A percentile compares a stretch with the other conserved stretches of the same genome.
Evolutionary conservation across 176 grass and related monocot genomes (phyloP).

Genomic region (Phragmites australis): DNA sequence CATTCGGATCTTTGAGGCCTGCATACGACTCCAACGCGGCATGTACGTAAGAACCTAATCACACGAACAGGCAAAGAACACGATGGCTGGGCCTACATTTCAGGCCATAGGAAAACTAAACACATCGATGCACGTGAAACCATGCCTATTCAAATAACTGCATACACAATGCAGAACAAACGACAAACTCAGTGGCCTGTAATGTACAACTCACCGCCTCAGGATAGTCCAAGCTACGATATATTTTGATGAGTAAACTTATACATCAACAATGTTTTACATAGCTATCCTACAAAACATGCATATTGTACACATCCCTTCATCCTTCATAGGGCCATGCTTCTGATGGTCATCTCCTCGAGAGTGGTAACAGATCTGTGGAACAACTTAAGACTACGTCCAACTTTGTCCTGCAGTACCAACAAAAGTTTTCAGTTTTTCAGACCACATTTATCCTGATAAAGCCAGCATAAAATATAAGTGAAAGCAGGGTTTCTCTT

Average conservation of each 20-base stretch:
- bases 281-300: conserved; percentile 35
- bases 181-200: not conserved
- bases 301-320: conserved; percentile 16
- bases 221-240: too few species aligned
- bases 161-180: not conserved
- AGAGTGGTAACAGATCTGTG: conserved; percentile 73
- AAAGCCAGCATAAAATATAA: not conserved
- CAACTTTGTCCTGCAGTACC: conserved; percentile 77
- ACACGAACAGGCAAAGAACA: too few species aligned
- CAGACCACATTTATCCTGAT: not conserved
- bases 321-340: conserved; percentile 54
- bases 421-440: not conserved
- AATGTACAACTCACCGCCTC: not conserved
- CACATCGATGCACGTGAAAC: not conserved
- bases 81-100: too few species aligned
- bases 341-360: conserved; percentile 80
- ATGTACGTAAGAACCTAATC: too few species aligned
- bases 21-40: too few species aligned
- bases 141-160: not conserved
- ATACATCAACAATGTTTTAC: conserved; percentile 39
- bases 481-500: not conserved
- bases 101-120: too few species aligned
- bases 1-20: too few species aligned
- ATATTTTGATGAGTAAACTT: not conserved
- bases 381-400: conserved; percentile 75